phyloP scores from a whole-genome alignment of 2,329 filamentous ascomycete genomes.

The Fusarium sp. region DNA sequence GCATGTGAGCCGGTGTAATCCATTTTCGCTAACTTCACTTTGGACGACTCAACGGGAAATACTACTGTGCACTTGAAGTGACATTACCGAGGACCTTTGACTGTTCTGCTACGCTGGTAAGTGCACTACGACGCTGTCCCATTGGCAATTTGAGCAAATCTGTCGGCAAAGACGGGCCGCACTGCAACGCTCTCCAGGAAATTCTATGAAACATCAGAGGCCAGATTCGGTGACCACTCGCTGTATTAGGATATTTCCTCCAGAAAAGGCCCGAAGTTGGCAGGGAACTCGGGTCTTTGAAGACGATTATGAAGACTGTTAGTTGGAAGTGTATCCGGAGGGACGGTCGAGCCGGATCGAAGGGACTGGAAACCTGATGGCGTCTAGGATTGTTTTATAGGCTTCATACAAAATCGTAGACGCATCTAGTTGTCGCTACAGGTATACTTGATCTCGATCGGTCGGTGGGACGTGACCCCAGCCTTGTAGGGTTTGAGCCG shows the following conservation, averaged over 20 bases:
- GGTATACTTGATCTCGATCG: conserved; percentile 2
- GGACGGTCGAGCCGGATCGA: background rate
- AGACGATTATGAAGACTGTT: background rate
- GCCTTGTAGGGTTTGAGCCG: background rate
- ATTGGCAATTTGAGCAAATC: background rate
- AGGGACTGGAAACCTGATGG: background rate
- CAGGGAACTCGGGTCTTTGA: background rate
- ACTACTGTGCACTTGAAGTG: background rate
- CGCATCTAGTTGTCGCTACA: background rate
- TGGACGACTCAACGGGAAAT: background rate
- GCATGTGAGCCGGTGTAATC: background rate
- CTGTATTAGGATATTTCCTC: background rate
- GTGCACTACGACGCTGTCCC: conserved; percentile 16
- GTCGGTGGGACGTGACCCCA: background rate
- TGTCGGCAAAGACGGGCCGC: background rate
- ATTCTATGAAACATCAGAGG: background rate
- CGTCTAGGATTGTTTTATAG: background rate
- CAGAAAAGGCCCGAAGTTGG: background rate
- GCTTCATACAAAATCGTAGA: background rate
- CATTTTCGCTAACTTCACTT: background rate
- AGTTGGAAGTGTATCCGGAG: background rate
- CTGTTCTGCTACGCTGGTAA: background rate
- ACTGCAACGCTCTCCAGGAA: conserved; percentile 4
- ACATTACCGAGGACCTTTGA: background rate
- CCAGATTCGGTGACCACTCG: background rate